Percentiles rank a stretch among this genome's conserved stretches.
phyloP scores from a whole-genome alignment of 169 alveolate genomes.

The Cryptosporidium viatorum region DNA sequence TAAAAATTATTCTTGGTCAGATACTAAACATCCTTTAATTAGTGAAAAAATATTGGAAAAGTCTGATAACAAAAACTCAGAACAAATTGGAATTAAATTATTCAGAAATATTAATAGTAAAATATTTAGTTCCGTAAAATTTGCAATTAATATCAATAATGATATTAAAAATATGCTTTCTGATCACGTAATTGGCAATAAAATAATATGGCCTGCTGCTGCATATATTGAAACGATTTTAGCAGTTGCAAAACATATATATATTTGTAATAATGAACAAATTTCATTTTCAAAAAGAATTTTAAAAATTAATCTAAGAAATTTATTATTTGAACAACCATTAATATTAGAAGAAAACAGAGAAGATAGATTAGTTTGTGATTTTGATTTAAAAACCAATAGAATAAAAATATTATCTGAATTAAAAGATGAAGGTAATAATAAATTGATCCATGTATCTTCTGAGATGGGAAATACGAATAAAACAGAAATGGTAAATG shows the following conservation, averaged over 20 bases:
- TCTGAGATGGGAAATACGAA: not conserved
- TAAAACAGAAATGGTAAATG: not conserved
- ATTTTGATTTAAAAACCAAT: slow-evolving; percentile 3
- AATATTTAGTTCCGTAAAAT: slow-evolving; percentile 9
- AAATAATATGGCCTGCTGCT: slow-evolving; percentile 71
- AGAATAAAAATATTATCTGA: slow-evolving; percentile 17
- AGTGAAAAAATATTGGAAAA: slow-evolving; percentile 17
- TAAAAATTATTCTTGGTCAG: slow-evolving; percentile 50
- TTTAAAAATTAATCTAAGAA: slow-evolving; percentile 13
- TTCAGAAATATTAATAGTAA: slow-evolving; percentile 2
- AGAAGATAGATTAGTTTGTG: slow-evolving; percentile 3
- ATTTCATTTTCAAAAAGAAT: slow-evolving; percentile 35
- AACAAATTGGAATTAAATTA: not conserved
- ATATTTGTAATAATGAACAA: slow-evolving; percentile 42
- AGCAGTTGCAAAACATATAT: slow-evolving; percentile 51
- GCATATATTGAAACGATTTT: slow-evolving; percentile 46
- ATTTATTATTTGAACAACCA: slow-evolving; percentile 62
- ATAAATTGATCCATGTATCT: slow-evolving; percentile 15
- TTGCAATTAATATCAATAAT: slow-evolving; percentile 14
- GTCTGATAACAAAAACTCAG: not conserved
- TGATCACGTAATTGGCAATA: slow-evolving; percentile 46
- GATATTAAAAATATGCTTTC: slow-evolving; percentile 17
- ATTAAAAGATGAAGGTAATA: not conserved
- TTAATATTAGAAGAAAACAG: slow-evolving; percentile 13
- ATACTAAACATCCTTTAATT: slow-evolving; percentile 66